Conservation (phyloP, 306 rosid species). For the Quercus alba region DNA sequence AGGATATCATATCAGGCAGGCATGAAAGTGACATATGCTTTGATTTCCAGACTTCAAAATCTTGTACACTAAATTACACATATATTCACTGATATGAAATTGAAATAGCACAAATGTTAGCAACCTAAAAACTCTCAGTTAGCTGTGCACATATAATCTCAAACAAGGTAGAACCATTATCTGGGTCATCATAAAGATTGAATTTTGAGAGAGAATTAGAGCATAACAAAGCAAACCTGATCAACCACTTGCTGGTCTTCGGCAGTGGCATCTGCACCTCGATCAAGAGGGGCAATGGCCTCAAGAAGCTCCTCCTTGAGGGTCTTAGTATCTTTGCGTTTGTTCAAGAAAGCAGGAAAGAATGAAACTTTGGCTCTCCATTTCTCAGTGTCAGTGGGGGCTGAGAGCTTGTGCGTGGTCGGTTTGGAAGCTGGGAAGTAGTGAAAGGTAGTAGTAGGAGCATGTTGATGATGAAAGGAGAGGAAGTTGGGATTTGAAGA, state of each 20-base stretch:
- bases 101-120: not conserved
- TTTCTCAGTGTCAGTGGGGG: slow-evolving; percentile 26
- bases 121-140: not conserved
- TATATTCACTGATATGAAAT: not conserved
- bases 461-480: slow-evolving; percentile 17
- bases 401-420: slow-evolving; percentile 19
- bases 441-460: slow-evolving; percentile 1
- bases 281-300: slow-evolving; percentile 71
- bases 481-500: slow-evolving; percentile 15
- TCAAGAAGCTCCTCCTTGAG: slow-evolving; percentile 76
- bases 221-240: slow-evolving; percentile 36
- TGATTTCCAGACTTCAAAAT: not conserved
- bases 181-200: too few species aligned
- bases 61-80: not conserved
- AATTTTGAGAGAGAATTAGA: too few species aligned
- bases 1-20: not conserved
- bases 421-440: slow-evolving; percentile 20
- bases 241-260: slow-evolving; percentile 69
- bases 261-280: slow-evolving; percentile 82
- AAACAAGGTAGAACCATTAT: too few species aligned
- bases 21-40: not conserved
- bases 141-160: too few species aligned
- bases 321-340: slow-evolving; percentile 48
- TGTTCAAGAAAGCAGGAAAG: slow-evolving; percentile 63
- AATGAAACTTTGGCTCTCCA: slow-evolving; percentile 72